Conservation (phyloP, 2,329 filamentous ascomycete genomes). For the Gnomoniopsis smithogilvyi region DNA sequence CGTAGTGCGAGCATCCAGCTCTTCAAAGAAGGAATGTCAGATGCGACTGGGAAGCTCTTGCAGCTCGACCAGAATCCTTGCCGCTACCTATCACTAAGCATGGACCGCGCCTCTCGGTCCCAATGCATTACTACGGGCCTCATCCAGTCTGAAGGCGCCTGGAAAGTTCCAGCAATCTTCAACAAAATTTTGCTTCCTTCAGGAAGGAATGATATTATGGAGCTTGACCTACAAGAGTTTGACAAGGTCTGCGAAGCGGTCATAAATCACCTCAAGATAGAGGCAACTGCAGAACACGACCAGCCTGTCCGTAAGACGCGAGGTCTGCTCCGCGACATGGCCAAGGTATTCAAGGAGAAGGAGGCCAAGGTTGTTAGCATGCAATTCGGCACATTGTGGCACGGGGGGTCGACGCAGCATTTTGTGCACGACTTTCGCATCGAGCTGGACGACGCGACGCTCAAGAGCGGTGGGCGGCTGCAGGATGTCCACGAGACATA, state of each 20-base stretch:
- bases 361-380: conserved; percentile 46
- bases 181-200: conserved; percentile 27
- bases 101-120: conserved; percentile 59
- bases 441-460: conserved; percentile 45
- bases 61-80: conserved; percentile 33
- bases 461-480: conserved; percentile 33
- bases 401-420: conserved; percentile 5
- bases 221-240: not conserved
- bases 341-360: conserved; percentile 43
- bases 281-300: conserved; percentile 9
- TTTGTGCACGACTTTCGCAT: conserved; percentile 22
- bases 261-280: conserved; percentile 50
- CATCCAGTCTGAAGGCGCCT: not conserved
- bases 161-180: conserved; percentile 47
- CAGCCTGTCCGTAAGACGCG: conserved; percentile 27
- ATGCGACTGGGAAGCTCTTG: conserved; percentile 25
- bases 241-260: conserved; percentile 23
- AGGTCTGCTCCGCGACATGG: conserved; percentile 51
- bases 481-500: conserved; percentile 34
- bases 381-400: conserved; percentile 25
- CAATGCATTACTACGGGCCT: conserved; percentile 54
- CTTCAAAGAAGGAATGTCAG: conserved; percentile 43
- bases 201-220: conserved; percentile 30
- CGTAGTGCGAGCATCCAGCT: conserved; percentile 41
- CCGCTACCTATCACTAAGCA: conserved; percentile 58